Evolutionary conservation across 768 basidiomycete genomes (phyloP).

Genomic region (Lactarius vividus): DNA sequence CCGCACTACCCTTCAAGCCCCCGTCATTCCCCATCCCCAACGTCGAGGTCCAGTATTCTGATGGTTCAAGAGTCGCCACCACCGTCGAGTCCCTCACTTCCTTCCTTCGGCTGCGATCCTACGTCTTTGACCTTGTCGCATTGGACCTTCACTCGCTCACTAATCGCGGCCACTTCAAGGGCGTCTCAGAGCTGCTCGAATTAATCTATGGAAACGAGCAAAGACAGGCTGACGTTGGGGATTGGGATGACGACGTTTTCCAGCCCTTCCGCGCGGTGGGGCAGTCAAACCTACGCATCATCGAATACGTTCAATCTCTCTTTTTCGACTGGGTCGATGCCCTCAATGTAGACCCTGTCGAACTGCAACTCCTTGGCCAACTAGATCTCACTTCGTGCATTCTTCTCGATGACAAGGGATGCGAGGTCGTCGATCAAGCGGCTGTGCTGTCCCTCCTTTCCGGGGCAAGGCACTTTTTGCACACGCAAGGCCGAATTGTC

Average conservation of each 20-base stretch:
- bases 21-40: conserved; percentile 51
- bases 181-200: conserved; percentile 70
- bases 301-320: conserved; percentile 84
- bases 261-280: conserved; percentile 68
- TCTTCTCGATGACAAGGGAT: conserved; percentile 65
- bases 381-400: conserved; percentile 71
- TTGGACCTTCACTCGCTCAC: conserved; percentile 87
- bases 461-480: conserved; percentile 55
- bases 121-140: conserved; percentile 80
- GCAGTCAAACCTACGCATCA: conserved; percentile 80
- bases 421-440: conserved; percentile 76
- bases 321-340: conserved; percentile 88
- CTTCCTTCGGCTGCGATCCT: conserved; percentile 80
- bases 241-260: conserved; percentile 50
- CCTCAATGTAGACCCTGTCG: conserved; percentile 52
- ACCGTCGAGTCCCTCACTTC: conserved; percentile 66
- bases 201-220: conserved; percentile 73
- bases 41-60: conserved; percentile 64
- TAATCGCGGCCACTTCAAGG: conserved; percentile 70
- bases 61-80: conserved; percentile 66
- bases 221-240: conserved; percentile 41
- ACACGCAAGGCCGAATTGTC: conserved; percentile 64
- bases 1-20: conserved; percentile 63
- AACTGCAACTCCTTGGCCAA: conserved; percentile 61
- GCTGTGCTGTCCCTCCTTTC: conserved; percentile 70